A percentile compares a stretch with the other conserved stretches of the same genome.
phyloP scores from a whole-genome alignment of 768 basidiomycete species.

The Amanita pallidorosea region DNA sequence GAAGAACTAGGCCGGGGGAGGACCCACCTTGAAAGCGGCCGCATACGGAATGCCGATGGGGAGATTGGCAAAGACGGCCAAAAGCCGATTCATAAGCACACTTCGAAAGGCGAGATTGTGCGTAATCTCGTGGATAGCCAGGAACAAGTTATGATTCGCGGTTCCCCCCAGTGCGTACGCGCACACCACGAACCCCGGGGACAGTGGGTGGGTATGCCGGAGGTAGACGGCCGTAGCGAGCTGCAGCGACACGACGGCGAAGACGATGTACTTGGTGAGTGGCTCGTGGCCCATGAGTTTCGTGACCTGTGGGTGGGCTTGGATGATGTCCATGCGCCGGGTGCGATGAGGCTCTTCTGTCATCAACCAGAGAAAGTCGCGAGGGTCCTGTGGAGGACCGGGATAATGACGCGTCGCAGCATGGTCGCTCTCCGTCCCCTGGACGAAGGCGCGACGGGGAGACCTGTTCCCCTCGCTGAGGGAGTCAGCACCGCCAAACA shows the following conservation, averaged over 20 bases:
- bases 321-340: slow-evolving; percentile 80
- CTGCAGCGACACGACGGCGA: slow-evolving; percentile 73
- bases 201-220: slow-evolving; percentile 58
- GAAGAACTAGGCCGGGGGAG: too few relatives aligned
- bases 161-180: slow-evolving; percentile 91
- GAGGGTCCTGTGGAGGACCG: slow-evolving; percentile 59
- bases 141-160: slow-evolving; percentile 94
- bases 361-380: slow-evolving; percentile 93
- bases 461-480: slow-evolving; percentile 44
- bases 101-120: slow-evolving; percentile 92
- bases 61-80: slow-evolving; percentile 87
- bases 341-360: slow-evolving; percentile 96
- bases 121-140: slow-evolving; percentile 97
- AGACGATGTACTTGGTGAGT: slow-evolving; percentile 84
- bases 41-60: slow-evolving; percentile 94
- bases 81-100: slow-evolving; percentile 70
- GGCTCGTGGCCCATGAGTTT: slow-evolving; percentile 96
- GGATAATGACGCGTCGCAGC: slow-evolving; percentile 27
- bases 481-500: slow-evolving; percentile 78
- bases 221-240: slow-evolving; percentile 52
- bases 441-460: slow-evolving; percentile 35
- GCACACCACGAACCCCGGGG: slow-evolving; percentile 57
- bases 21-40: slow-evolving; percentile 81
- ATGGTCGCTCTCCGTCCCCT: not conserved
- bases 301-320: slow-evolving; percentile 91